These are phyloP conservation scores for Clavispora santaluciae DNA, from an alignment of 805 yeast genomes.

Conservation along the genomic window DNA sequence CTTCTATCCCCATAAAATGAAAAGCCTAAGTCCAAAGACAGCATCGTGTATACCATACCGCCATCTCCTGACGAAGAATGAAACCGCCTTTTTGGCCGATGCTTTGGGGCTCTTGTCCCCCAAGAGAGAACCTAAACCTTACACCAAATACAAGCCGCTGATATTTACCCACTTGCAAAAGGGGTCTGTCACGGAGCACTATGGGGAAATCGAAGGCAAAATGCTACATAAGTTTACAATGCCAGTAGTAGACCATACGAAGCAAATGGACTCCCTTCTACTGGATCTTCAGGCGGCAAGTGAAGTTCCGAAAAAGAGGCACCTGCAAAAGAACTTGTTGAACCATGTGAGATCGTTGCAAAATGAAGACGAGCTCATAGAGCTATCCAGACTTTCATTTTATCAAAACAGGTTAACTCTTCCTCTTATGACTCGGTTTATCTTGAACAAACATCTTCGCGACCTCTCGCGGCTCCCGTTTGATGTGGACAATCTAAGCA, in stretches of 20 bases:
- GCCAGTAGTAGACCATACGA: slow-evolving; percentile 7
- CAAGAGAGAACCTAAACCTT: slow-evolving; percentile 5
- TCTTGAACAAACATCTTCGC: slow-evolving; percentile 22
- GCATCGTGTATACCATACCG: neutral
- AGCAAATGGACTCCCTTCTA: slow-evolving; percentile 19
- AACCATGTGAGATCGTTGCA: slow-evolving; percentile 15
- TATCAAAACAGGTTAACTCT: slow-evolving; percentile 23
- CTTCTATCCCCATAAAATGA: neutral
- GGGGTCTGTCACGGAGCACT: slow-evolving; percentile 31
- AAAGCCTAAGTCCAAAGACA: neutral
- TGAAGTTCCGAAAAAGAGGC: slow-evolving; percentile 6
- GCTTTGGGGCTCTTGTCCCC: slow-evolving; percentile 35
- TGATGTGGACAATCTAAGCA: slow-evolving; percentile 17
- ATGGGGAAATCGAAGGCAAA: slow-evolving; percentile 7
- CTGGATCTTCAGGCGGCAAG: slow-evolving; percentile 21
- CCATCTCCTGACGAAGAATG: slow-evolving; percentile 6
- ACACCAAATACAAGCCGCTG: slow-evolving; percentile 27
- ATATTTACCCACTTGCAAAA: slow-evolving; percentile 26
- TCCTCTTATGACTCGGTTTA: slow-evolving; percentile 21
- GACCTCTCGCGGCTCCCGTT: slow-evolving; percentile 14
- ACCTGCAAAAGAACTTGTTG: slow-evolving; percentile 13
- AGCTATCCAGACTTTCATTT: slow-evolving; percentile 21
- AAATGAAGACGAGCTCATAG: slow-evolving; percentile 18
- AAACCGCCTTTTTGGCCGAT: slow-evolving; percentile 23
- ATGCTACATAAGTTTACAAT: slow-evolving; percentile 1